These are phyloP conservation scores for Triglochin maritima DNA, from an alignment of 106 monocot genomes.

Conservation along the genomic window DNA sequence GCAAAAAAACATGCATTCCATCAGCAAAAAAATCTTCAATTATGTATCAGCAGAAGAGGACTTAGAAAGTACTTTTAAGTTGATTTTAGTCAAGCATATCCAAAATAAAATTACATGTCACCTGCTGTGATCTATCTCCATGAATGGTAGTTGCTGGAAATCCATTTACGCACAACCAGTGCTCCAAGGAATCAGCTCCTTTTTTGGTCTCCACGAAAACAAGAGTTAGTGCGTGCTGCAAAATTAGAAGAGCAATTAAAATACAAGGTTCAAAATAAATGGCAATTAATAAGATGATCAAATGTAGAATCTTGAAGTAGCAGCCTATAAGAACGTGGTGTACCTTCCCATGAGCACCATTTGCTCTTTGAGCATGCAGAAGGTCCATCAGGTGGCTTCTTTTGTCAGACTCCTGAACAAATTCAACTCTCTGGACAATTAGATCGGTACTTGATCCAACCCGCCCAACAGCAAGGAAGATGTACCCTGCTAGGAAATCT, in stretches of 20 bases:
- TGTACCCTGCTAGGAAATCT: slow-evolving; percentile 67
- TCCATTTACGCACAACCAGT: slow-evolving; percentile 55
- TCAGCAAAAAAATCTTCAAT: too few species aligned
- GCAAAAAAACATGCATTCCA: too few species aligned
- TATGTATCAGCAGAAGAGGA: neutral
- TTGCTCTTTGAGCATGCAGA: slow-evolving; percentile 74
- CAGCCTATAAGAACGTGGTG: too few species aligned
- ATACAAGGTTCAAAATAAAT: too few species aligned
- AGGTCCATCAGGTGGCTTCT: slow-evolving; percentile 88
- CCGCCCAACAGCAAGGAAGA: slow-evolving; percentile 85
- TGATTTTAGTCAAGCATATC: neutral
- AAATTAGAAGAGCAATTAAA: neutral
- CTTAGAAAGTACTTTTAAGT: neutral
- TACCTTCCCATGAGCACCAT: slow-evolving; percentile 67
- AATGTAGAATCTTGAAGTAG: too few species aligned
- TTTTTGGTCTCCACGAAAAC: slow-evolving; percentile 85
- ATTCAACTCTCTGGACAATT: slow-evolving; percentile 80
- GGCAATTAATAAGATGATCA: too few species aligned
- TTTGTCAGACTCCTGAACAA: slow-evolving; percentile 62
- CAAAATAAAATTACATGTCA: slow-evolving; percentile 3
- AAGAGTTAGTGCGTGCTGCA: slow-evolving; percentile 61
- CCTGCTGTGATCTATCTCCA: slow-evolving; percentile 76
- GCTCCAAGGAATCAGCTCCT: slow-evolving; percentile 65
- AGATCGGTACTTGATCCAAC: slow-evolving; percentile 88
- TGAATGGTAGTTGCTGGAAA: slow-evolving; percentile 77